Base-by-base conservation (phyloP, 331 rosid genomes). In the Phaseolus coccineus region DNA sequence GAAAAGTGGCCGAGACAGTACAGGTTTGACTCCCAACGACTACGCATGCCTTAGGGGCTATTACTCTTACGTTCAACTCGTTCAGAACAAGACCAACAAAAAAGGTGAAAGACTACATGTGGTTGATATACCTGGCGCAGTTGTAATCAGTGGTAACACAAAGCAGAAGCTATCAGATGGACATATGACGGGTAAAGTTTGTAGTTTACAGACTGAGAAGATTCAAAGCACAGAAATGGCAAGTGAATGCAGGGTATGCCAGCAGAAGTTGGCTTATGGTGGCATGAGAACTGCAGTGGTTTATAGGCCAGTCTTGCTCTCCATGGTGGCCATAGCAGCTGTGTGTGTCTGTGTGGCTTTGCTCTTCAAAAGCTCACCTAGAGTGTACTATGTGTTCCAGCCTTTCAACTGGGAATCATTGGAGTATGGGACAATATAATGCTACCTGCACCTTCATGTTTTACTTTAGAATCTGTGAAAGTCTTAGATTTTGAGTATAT, bases 291-390 rank as follows among this genome's bases (percentile, higher is more conserved):
- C 81, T 13, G 87, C 94, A 16, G 69, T 88, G 81, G 88, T 91
- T 66, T 91, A 94, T 84, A 80, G 93, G 83, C 98, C 98, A 0
- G 94, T 90, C 30, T 86, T 94, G 96, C 90, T 94, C 14, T 92
- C 98, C 2, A 88, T 94, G 97, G 93, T 94, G 63, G 88, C 94
- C 69, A 88, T 94, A 76, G 98, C 98, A 31, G 97, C 97, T 13
- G 96, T 94, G 5, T 94, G 98, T 79, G 98, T 94, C 3, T 94
- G 98, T 31, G 98, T 88, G 59, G 98, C 98, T 11, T 88, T 94
- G 81, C 94, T 94, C 76, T 94, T 94, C 82, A 94, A 94, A 83
- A 94, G 98, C 87, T 91, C 92, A 6, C 98, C 98, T 0, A 88
- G 85, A 82, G 98, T 92, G 59, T 67, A 80, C 47, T 92, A 82